Evolutionary conservation across 805 yeast species (phyloP).

Genomic region (Trichomonascus vanleenenianus): DNA sequence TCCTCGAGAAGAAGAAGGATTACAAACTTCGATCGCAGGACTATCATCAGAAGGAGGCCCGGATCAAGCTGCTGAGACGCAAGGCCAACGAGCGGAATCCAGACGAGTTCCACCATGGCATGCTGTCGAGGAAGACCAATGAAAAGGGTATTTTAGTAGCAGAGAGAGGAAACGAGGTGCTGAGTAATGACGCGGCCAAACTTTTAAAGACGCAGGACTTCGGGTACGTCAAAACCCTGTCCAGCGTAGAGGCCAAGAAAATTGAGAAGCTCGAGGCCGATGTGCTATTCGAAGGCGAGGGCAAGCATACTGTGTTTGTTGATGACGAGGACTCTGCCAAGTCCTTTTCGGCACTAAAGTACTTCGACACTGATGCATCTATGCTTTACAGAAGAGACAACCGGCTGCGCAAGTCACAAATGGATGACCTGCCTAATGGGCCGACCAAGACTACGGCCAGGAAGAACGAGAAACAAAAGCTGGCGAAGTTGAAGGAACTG

Average conservation of each 20-base stretch:
- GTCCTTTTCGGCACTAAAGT: constrained; percentile 53
- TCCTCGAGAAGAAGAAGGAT: constrained; percentile 88
- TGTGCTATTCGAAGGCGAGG: constrained; percentile 37
- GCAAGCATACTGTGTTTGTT: constrained; percentile 82
- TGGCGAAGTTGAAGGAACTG: constrained; percentile 52
- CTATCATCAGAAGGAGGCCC: constrained; percentile 50
- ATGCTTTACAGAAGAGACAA: constrained; percentile 62
- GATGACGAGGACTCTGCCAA: constrained; percentile 51
- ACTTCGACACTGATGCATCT: constrained; percentile 62
- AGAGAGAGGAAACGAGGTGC: constrained; percentile 46
- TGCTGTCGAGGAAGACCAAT: constrained; percentile 67
- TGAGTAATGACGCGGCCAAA: constrained; percentile 69
- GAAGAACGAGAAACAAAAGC: constrained; percentile 22
- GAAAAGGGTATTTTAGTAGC: constrained; percentile 57
- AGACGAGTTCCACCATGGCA: constrained; percentile 94
- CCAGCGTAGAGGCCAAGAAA: constrained; percentile 59
- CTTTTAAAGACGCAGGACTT: constrained; percentile 86
- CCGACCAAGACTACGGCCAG: neutral
- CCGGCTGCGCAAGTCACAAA: constrained; percentile 55
- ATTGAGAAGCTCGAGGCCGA: constrained; percentile 45
- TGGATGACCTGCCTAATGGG: constrained; percentile 23
- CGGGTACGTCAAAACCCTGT: constrained; percentile 71
- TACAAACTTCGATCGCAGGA: constrained; percentile 62
- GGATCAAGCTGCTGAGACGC: constrained; percentile 58
- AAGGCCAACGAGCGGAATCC: constrained; percentile 76